Percentiles rank a stretch among this genome's conserved stretches.
Conservation (phyloP, 2,329 filamentous ascomycete species). For the Ophiocordyceps australis region DNA sequence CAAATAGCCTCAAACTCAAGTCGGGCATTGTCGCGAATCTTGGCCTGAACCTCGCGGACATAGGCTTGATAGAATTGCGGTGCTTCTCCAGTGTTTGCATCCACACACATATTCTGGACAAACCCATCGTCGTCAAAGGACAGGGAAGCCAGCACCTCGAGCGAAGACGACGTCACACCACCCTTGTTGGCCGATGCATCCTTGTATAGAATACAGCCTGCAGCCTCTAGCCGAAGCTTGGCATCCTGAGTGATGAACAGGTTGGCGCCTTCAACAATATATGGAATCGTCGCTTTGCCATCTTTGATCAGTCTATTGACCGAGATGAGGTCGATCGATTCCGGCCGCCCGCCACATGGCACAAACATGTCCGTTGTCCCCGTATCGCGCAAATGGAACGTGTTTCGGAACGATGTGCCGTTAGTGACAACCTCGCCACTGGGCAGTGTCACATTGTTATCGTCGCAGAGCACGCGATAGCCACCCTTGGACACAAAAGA, state of each 20-base stretch:
- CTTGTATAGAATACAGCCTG: constrained; percentile 93
- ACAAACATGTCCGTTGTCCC: constrained; percentile 78
- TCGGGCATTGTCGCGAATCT: constrained; percentile 77
- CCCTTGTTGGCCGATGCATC: constrained; percentile 98
- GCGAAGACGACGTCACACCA: constrained; percentile 89
- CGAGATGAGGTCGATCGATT: constrained; percentile 84
- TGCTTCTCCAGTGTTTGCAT: constrained; percentile 43
- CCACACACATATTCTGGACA: constrained; percentile 84
- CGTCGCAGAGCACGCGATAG: constrained; percentile 84
- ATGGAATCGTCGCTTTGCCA: constrained; percentile 74
- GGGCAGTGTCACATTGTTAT: constrained; percentile 75
- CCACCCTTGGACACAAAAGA: constrained; percentile 75
- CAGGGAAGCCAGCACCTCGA: constrained; percentile 86
- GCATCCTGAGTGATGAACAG: constrained; percentile 98
- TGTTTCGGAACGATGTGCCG: constrained; percentile 92
- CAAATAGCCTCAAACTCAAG: constrained; percentile 98
- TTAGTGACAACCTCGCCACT: constrained; percentile 75
- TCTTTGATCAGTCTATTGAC: constrained; percentile 79
- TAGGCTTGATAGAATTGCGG: constrained; percentile 89
- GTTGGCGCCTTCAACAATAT: constrained; percentile 95
- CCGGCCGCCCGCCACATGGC: constrained; percentile 86
- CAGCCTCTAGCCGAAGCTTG: constrained; percentile 84
- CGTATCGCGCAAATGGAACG: constrained; percentile 73
- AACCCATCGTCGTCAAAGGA: constrained; percentile 87
- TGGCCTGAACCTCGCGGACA: constrained; percentile 77